These are phyloP conservation scores for Hyaloscypha bicolor DNA, from an alignment of 495 filamentous ascomycete species.

Conservation along the genomic window DNA sequence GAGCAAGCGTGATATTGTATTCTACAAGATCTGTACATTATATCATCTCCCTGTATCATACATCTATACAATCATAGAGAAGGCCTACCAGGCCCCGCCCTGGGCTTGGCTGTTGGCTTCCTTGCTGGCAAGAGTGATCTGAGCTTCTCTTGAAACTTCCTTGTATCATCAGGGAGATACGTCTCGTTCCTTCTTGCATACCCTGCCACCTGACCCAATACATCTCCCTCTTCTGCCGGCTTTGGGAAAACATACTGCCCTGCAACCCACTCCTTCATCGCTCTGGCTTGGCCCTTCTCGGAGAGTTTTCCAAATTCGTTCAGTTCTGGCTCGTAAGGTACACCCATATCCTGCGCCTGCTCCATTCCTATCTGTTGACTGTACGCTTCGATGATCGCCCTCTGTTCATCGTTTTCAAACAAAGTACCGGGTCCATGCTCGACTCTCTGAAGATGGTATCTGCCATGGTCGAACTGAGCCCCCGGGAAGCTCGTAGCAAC, in stretches of 20 bases:
- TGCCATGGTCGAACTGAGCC: not conserved
- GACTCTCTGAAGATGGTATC: slow-evolving; percentile 17
- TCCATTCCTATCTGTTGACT: slow-evolving; percentile 9
- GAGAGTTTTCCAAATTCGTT: slow-evolving; percentile 27
- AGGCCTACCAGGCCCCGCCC: not conserved
- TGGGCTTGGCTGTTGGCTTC: slow-evolving; percentile 1
- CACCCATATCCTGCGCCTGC: slow-evolving; percentile 9
- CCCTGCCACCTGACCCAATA: slow-evolving; percentile 36
- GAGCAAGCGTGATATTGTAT: slow-evolving; percentile 39
- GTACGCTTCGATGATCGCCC: slow-evolving; percentile 17
- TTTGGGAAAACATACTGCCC: slow-evolving; percentile 43
- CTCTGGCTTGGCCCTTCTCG: slow-evolving; percentile 27
- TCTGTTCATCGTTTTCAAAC: slow-evolving; percentile 28
- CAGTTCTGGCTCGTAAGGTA: not conserved
- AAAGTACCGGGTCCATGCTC: slow-evolving; percentile 18
- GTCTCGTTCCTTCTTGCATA: slow-evolving; percentile 42
- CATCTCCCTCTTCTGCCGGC: slow-evolving; percentile 36
- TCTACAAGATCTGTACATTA: slow-evolving; percentile 33
- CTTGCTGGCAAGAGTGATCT: slow-evolving; percentile 31
- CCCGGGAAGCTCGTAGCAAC: slow-evolving; percentile 13
- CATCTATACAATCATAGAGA: slow-evolving; percentile 18
- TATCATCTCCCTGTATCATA: slow-evolving; percentile 1
- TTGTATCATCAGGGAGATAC: slow-evolving; percentile 38
- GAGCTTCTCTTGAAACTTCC: slow-evolving; percentile 40
- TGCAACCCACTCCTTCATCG: slow-evolving; percentile 42